Evolutionary conservation across 2,329 filamentous ascomycete genomes (phyloP).

Genomic region (Chaetoscypha palmicola): DNA sequence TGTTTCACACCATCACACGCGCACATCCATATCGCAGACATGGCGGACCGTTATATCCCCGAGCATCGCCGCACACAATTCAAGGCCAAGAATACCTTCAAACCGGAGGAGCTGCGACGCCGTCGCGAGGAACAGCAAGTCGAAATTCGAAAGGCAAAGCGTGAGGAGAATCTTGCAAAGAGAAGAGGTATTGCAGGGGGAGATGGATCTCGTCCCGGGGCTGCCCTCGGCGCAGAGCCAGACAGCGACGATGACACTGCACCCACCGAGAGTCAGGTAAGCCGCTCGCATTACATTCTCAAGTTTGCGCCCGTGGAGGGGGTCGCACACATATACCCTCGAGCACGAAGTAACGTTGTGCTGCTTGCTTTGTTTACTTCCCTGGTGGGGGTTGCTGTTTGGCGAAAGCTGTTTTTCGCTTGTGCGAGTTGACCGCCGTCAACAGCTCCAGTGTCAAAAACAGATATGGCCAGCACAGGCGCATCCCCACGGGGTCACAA

Average conservation of each 20-base stretch:
- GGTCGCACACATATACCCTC: background rate
- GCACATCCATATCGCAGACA: slow-evolving; percentile 35
- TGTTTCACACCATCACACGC: slow-evolving; percentile 9
- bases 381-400: slow-evolving; percentile 26
- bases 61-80: slow-evolving; percentile 99
- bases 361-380: slow-evolving; percentile 22
- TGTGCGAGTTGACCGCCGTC: slow-evolving; percentile 16
- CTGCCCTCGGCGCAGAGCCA: slow-evolving; percentile 76
- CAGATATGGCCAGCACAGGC: slow-evolving; percentile 5
- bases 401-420: slow-evolving; percentile 28
- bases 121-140: slow-evolving; percentile 99
- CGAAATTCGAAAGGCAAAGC: slow-evolving; percentile 97
- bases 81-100: slow-evolving; percentile 99
- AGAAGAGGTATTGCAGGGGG: slow-evolving; percentile 84
- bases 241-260: slow-evolving; percentile 97
- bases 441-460: slow-evolving; percentile 14
- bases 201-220: slow-evolving; percentile 67
- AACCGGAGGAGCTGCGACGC: slow-evolving; percentile 96
- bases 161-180: slow-evolving; percentile 98
- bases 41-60: slow-evolving; percentile 99
- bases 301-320: background rate
- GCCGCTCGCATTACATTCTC: slow-evolving; percentile 30
- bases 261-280: slow-evolving; percentile 93
- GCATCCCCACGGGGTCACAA: slow-evolving; percentile 9
- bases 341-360: background rate